Conservation (phyloP, 2,329 filamentous ascomycete genomes). For the Thielaviopsis euricoi region DNA sequence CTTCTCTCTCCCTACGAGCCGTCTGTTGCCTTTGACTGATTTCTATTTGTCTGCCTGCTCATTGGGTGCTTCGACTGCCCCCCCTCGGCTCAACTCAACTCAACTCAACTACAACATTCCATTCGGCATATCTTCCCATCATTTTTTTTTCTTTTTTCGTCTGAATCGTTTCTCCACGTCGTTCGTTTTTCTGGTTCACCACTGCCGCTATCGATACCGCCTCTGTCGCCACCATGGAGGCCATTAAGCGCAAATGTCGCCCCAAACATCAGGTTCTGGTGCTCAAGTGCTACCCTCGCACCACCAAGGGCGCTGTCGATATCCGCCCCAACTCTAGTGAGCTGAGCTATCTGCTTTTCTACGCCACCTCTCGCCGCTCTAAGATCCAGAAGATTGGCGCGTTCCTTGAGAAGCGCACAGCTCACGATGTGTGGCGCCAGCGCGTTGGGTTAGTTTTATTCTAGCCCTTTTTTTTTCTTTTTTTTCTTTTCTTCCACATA, state of each 20-base stretch:
- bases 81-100: background rate
- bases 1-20: background rate
- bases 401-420: conserved; percentile 88
- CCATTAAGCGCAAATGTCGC: conserved; percentile 52
- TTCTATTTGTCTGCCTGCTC: background rate
- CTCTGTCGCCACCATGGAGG: conserved; percentile 34
- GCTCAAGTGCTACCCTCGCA: conserved; percentile 89
- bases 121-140: background rate
- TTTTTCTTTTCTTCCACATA: background rate
- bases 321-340: conserved; percentile 95
- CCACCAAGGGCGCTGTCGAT: conserved; percentile 77
- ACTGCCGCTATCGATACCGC: background rate
- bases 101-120: background rate
- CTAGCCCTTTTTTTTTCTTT: background rate
- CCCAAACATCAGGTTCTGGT: conserved; percentile 95
- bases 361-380: conserved; percentile 81
- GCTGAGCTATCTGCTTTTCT: conserved; percentile 91
- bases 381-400: conserved; percentile 93
- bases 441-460: conserved; percentile 54
- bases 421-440: conserved; percentile 75
- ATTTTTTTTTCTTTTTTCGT: background rate
- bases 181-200: background rate
- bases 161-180: background rate
- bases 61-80: background rate
- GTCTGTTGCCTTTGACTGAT: background rate